Base-by-base conservation (phyloP, 192 early-diverging fungal genomes). In the Lunasporangiospora selenospora region DNA sequence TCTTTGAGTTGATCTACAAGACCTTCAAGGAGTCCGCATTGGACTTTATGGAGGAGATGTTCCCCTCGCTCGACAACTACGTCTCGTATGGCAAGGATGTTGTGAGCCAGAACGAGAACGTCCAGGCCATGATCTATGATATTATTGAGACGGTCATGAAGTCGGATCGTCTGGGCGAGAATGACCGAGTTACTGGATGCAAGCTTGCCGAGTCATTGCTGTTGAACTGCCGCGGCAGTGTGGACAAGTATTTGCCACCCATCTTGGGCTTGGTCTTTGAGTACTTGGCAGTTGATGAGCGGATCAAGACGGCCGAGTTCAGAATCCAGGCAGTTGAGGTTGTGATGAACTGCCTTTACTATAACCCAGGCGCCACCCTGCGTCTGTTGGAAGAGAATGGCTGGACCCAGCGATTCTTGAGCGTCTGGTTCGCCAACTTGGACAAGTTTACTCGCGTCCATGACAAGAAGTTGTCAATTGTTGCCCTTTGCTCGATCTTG, bases 21-120 rank as follows among this genome's bases (percentile, higher is more conserved):
- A 81, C 91, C 50, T 92, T 95, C 80, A 93, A 89, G 80, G 84
- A 79, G 56, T 90, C 90, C 64, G 91, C 89, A 40, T 75, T 85
- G 36, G 95, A 96, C 65, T 95, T 92, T 70, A 91, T 93, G 76
- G 90, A 93, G 51, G 94, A 95, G 69, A 95, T 99, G 85, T 69
- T 93, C 27, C 91, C 90, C 16, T 88, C 89, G 18, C 85, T 99
- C 47, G 93, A 95, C 69, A 95, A 97, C 81, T 97, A 88, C 56
- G 86, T 97, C 36, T 82, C 87, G 3, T 94, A 89, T 56, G 97
- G 97, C 61, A 91, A 81, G 50, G 89, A 92, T 16, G 83, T 87
- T 6, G 90, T 95, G 47, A 80, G 83, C 0, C 37, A 79, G 36
- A 92, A 85, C 75, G 75, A 78, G 48, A 85, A 87, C 47, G 81